A percentile compares a stretch with the other conserved stretches of the same genome.
phyloP scores from a whole-genome alignment of 139 green algal species.

The Micractinium conductrix region DNA sequence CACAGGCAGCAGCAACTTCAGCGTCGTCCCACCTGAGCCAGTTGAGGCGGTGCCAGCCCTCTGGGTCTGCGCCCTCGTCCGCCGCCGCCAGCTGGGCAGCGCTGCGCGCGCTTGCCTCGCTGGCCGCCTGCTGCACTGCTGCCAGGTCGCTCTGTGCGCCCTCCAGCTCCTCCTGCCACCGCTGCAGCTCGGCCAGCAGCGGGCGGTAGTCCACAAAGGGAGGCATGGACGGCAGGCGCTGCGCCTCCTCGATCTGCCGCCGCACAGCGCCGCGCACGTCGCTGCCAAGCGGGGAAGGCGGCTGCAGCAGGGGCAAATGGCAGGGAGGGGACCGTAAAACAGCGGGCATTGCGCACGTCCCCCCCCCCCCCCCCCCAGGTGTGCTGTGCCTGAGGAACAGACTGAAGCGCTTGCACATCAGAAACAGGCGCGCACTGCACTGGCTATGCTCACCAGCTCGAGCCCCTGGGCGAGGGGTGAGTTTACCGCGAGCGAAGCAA shows the following conservation, averaged over 20 bases:
- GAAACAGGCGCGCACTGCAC: too few relatives aligned
- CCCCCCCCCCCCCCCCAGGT: too few relatives aligned
- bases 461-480: too few relatives aligned
- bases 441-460: too few relatives aligned
- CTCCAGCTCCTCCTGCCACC: neutral
- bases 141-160: neutral
- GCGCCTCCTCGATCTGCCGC: neutral
- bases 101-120: neutral
- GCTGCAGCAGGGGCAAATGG: too few relatives aligned
- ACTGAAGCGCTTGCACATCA: too few relatives aligned
- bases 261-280: neutral
- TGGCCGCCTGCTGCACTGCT: neutral
- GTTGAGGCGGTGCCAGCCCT: constrained; percentile 10
- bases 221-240: neutral
- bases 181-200: neutral
- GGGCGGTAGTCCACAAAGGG: neutral
- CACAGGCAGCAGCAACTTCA: neutral
- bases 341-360: too few relatives aligned
- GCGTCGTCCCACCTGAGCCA: neutral
- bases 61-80: neutral
- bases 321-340: too few relatives aligned
- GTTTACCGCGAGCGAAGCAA: neutral
- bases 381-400: too few relatives aligned
- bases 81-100: neutral
- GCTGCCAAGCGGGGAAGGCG: too few relatives aligned